phyloP scores from a whole-genome alignment of 2,329 filamentous ascomycete genomes.

The Aspergillus ibericus region DNA sequence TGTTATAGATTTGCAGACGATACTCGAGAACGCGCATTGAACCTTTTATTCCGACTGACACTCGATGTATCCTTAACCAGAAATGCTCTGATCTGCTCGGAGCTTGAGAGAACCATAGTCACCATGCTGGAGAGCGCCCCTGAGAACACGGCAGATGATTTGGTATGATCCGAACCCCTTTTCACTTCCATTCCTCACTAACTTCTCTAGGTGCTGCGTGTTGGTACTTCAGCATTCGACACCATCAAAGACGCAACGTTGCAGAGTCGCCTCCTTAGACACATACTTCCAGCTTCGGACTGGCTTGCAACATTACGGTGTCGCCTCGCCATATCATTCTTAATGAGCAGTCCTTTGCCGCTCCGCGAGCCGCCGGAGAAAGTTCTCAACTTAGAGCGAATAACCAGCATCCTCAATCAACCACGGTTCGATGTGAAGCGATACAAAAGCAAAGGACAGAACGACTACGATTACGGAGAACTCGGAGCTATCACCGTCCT shows the following conservation, averaged over 20 bases:
- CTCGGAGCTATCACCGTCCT: constrained; percentile 66
- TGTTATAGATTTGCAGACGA: constrained; percentile 34
- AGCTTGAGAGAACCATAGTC: constrained; percentile 36
- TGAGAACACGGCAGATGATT: constrained; percentile 18
- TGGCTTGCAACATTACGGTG: constrained; percentile 42
- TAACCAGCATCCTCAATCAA: constrained; percentile 31
- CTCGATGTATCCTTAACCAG: constrained; percentile 36
- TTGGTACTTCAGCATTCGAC: constrained; percentile 29
- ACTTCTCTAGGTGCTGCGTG: constrained; percentile 27
- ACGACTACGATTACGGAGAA: constrained; percentile 61
- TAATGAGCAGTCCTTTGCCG: constrained; percentile 29
- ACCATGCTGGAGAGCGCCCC: constrained; percentile 30
- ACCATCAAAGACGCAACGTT: constrained; percentile 41
- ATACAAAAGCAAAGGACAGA: constrained; percentile 22
- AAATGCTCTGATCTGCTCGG: constrained; percentile 30
- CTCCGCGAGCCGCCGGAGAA: constrained; percentile 28
- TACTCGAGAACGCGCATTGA: constrained; percentile 32
- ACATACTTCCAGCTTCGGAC: constrained; percentile 40
- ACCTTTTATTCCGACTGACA: constrained; percentile 38
- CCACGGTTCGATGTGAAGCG: constrained; percentile 34
- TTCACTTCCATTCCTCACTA: constrained; percentile 9
- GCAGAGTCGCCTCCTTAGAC: constrained; percentile 42
- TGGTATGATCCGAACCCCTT: constrained; percentile 18
- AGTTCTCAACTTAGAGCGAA: constrained; percentile 32
- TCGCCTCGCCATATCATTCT: constrained; percentile 40